These are phyloP conservation scores for Aspergillus panamensis DNA, from an alignment of 495 filamentous ascomycete genomes.

Conservation along the genomic window DNA sequence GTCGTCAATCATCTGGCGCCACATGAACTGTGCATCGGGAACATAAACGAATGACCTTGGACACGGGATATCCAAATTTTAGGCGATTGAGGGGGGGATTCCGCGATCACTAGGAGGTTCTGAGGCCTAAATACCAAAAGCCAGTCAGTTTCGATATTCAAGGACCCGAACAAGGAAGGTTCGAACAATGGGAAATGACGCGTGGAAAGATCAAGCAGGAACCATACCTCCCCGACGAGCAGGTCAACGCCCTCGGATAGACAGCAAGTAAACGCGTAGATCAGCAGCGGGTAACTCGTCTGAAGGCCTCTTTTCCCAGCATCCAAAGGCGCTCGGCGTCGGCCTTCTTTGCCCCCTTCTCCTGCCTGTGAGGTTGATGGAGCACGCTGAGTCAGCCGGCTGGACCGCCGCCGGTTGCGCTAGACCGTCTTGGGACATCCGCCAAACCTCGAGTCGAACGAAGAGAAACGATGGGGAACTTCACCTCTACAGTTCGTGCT, in stretches of 20 bases:
- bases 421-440: constrained; percentile 39
- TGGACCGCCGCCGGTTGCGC: constrained; percentile 20
- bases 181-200: constrained; percentile 21
- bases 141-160: constrained; percentile 13
- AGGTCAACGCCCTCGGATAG: constrained; percentile 9
- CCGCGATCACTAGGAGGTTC: constrained; percentile 1
- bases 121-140: background rate
- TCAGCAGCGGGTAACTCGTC: constrained; percentile 28
- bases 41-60: constrained; percentile 22
- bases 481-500: constrained; percentile 15
- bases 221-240: constrained; percentile 26
- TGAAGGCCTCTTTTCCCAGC: constrained; percentile 24
- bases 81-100: background rate
- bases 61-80: constrained; percentile 12
- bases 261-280: constrained; percentile 38
- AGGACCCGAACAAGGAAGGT: constrained; percentile 8
- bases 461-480: constrained; percentile 12
- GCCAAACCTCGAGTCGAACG: constrained; percentile 22
- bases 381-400: constrained; percentile 40
- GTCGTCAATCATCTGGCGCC: constrained; percentile 28
- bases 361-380: constrained; percentile 41
- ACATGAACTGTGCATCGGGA: constrained; percentile 26
- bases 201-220: constrained; percentile 21
- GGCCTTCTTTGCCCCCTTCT: constrained; percentile 37
- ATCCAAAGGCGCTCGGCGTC: constrained; percentile 37